These are phyloP conservation scores for Fagopyrum homotropicum DNA, from an alignment of 148 eudicot species.

Conservation along the genomic window DNA sequence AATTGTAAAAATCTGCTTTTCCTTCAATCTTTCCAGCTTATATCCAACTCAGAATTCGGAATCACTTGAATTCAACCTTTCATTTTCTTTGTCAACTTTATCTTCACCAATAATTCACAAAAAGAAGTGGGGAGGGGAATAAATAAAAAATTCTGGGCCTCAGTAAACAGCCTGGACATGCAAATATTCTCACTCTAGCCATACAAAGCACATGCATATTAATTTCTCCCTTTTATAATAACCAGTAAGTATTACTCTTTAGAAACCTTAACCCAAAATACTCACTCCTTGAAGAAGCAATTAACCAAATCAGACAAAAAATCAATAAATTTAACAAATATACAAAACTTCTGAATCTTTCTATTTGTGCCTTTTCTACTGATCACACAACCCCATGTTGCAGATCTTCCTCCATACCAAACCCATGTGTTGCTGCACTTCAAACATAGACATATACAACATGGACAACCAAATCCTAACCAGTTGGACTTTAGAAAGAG, in stretches of 20 bases:
- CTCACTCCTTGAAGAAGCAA: background rate
- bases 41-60: constrained; percentile 8
- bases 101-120: background rate
- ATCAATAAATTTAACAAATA: constrained; percentile 7
- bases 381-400: constrained; percentile 4
- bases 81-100: background rate
- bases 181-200: background rate
- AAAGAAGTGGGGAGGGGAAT: background rate
- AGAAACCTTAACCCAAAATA: background rate
- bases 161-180: constrained; percentile 9
- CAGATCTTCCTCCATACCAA: constrained; percentile 10
- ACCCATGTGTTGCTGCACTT: constrained; percentile 15
- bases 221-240: too few relatives aligned
- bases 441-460: background rate
- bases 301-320: background rate
- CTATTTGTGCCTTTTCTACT: background rate
- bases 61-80: background rate
- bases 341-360: constrained; percentile 4
- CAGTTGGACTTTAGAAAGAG: background rate
- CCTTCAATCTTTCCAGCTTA: constrained; percentile 13
- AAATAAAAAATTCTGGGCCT: background rate
- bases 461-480: constrained; percentile 4
- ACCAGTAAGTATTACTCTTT: too few relatives aligned
- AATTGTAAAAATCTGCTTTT: too few relatives aligned
- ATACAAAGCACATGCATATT: background rate